A percentile compares a stretch with the other conserved stretches of the same genome.
Conservation (phyloP, 495 filamentous ascomycete genomes). For the Penicillium alfredii region DNA sequence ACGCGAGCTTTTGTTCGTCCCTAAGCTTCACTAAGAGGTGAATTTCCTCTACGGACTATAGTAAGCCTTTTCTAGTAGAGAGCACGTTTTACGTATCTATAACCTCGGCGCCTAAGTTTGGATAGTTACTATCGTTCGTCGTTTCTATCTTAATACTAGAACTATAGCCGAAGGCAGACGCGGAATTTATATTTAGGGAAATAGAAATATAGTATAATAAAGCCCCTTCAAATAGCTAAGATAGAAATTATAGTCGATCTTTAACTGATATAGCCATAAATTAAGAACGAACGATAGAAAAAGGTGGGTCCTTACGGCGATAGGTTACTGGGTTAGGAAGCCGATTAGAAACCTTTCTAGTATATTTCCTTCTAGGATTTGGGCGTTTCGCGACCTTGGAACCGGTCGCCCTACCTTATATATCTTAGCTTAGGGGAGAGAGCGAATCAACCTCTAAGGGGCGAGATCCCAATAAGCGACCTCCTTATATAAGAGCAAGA, state of each 20-base stretch:
- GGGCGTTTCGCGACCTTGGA: background rate
- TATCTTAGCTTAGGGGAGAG: background rate
- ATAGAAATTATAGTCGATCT: background rate
- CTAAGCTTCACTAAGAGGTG: slow-evolving; percentile 7
- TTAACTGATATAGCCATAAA: background rate
- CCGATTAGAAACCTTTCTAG: background rate
- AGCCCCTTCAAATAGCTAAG: background rate
- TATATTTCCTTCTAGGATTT: background rate
- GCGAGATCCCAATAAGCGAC: background rate
- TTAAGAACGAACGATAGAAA: background rate
- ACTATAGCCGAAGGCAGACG: background rate
- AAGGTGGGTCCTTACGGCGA: background rate
- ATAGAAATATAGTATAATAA: background rate
- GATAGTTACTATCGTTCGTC: background rate
- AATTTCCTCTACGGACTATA: slow-evolving; percentile 3
- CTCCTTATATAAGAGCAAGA: background rate
- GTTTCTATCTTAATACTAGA: background rate
- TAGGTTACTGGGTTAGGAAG: background rate
- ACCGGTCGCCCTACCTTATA: background rate
- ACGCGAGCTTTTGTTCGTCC: slow-evolving; percentile 6
- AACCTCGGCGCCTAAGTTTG: background rate
- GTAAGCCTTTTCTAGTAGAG: slow-evolving; percentile 4
- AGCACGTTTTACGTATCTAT: background rate
- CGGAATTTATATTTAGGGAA: background rate
- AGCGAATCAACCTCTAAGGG: background rate